Evolutionary conservation across 139 green algal species (phyloP), one percentile per base, ranked within the genome.

Genomic region (Nannochloris sp.): DNA sequence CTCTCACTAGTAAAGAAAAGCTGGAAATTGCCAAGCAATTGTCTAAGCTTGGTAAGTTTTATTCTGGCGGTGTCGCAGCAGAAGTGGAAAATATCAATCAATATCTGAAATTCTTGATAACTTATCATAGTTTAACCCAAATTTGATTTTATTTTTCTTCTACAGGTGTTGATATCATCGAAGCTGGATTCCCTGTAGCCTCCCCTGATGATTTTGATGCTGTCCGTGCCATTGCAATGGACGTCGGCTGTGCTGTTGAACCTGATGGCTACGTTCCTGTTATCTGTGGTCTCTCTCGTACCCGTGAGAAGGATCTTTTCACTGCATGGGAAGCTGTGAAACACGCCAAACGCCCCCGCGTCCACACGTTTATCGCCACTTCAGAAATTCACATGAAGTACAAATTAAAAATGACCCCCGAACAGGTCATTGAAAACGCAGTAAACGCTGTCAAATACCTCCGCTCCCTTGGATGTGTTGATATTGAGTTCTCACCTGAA

Each of bases 291-390:
- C 88, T 99, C 0, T 91, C 89, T 0, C 77, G 93, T 32, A 92
- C 89, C 6, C 82, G 85, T 51, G 61, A 70, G 33, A 65, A 37
- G 59, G 83, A 91, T 64, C 80, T 91, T 31, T 68, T 85, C 19
- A 58, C 51, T 29, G 70, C 82, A 42, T 90, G 83, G 83, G 79
- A 89, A 19, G 83, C 71, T 31, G 83, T 89, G 27, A 61, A 61
- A 29, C 75, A 88, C 38, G 94, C 94, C 46, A 82, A 84, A 74
- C 73, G 78, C 27, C 94, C 94, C 2, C 79, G 94, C 3, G 93
- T 99, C 64, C 94, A 99, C 80, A 95, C 86, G 35, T 98, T 99
- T 78, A 92, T 99, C 44, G 94, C 94, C 36, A 99, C 94, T 12
- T 89, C 73, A 2, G 71, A 85, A 44, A 97, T 99, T 67, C 94